Base-by-base conservation (phyloP, 495 filamentous ascomycete genomes). In the Aspergillus olivimuriae region DNA sequence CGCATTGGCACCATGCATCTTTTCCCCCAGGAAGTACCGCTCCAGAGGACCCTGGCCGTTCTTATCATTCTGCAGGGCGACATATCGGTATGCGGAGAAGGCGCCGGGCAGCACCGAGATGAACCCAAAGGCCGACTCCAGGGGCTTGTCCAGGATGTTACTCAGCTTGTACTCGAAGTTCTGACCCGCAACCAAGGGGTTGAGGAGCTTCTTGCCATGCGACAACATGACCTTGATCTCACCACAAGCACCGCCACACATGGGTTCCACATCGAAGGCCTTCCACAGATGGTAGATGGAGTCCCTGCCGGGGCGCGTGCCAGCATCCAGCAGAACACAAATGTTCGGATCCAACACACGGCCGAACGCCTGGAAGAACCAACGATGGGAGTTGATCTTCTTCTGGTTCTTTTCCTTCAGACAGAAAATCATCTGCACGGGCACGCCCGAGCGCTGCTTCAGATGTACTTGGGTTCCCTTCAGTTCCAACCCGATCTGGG, bases 131-230 rank as follows among this genome's bases (percentile, higher is more conserved):
- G 92, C 87, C 23, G 91, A 96, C 60, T 99, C 94, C 18, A 99
- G 70, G 2, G 94, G 94, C 61, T 99, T 99, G 60, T 99, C 94
- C 16, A 99, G 78, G 57, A 99, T 99, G 62, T 99, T 99, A 65
- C 87, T 94, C 78, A 99, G 94, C 73, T 99, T 99, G 72, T 99
- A 99, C 72, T 99, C 94, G 57, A 99, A 99, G 56, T 99, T 99
- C 63, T 99, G 94, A 4, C 89, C 88, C 2, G 94, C 94, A 9
- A 99, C 87, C 14, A 99, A 75, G 0, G 94, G 94, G 50, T 97
- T 99, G 49, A 96, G 51, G 39, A 98, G 73, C 54, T 94, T 87
- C 68, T 84, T 94, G 47, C 88, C 87, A 43, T 83, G 83, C n/a
- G 81, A 87, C 69, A 96, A 73, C 90, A 97, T 95, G 46, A 94